phyloP scores from a whole-genome alignment of 2,329 filamentous ascomycete genomes.

The Xylariaceae sp. region DNA sequence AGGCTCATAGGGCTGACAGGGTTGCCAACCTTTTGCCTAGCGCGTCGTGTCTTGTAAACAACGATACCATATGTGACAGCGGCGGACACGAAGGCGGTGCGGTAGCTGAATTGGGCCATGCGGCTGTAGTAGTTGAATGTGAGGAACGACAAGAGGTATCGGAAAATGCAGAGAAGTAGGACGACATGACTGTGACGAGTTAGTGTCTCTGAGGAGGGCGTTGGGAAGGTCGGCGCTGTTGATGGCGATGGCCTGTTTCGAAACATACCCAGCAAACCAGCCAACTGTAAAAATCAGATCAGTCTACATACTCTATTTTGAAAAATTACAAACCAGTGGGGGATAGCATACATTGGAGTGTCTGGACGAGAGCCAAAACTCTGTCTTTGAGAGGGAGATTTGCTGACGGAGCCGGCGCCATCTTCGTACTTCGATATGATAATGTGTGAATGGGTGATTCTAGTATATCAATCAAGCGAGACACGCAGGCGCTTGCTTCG shows the following conservation, averaged over 20 bases:
- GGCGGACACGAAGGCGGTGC: slow-evolving; percentile 82
- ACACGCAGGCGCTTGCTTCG: no score
- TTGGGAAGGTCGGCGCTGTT: slow-evolving; percentile 8
- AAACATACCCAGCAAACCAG: slow-evolving; percentile 76
- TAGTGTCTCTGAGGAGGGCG: slow-evolving; percentile 4
- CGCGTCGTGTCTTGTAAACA: slow-evolving; percentile 94
- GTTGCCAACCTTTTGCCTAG: slow-evolving; percentile 70
- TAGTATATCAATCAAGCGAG: no score
- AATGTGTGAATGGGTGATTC: no score
- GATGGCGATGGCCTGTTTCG: neutral
- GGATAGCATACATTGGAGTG: slow-evolving; percentile 88
- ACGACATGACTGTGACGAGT: slow-evolving; percentile 66
- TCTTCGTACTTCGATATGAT: slow-evolving; percentile 30
- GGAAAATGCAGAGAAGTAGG: slow-evolving; percentile 75
- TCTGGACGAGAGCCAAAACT: slow-evolving; percentile 75
- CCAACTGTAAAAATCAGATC: slow-evolving; percentile 51
- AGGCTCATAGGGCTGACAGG: slow-evolving; percentile 61
- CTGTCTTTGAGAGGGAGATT: slow-evolving; percentile 69
- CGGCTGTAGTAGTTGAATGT: slow-evolving; percentile 80
- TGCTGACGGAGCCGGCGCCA: slow-evolving; percentile 72
- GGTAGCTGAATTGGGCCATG: slow-evolving; percentile 81
- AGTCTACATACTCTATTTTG: slow-evolving; percentile 25
- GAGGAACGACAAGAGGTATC: slow-evolving; percentile 82
- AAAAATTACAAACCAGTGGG: no score
- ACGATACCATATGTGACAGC: slow-evolving; percentile 95